Conservation (phyloP, 352 stramenopile genomes). For the Pythium aphanidermatum region DNA sequence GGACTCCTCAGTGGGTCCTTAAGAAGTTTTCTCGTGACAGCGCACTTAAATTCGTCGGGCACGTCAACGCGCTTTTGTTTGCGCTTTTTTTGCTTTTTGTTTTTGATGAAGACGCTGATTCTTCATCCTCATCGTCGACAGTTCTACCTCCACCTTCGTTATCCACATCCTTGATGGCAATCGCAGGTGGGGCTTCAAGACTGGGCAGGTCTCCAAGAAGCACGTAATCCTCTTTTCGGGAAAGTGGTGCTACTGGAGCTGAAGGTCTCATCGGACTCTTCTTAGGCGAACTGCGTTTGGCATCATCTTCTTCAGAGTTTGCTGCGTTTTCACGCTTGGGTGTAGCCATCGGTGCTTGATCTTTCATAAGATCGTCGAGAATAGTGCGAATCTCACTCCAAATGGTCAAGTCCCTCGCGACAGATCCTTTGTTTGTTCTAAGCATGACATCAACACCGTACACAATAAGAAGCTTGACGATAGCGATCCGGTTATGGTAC, state of each 20-base stretch:
- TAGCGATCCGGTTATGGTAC: conserved; percentile 66
- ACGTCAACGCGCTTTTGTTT: conserved; percentile 35
- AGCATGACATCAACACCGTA: conserved; percentile 67
- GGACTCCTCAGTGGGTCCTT: conserved; percentile 64
- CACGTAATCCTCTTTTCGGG: conserved; percentile 76
- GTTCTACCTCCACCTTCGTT: too few relatives aligned
- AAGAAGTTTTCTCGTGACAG: conserved; percentile 65
- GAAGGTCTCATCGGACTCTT: conserved; percentile 30
- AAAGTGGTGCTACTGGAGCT: conserved; percentile 22
- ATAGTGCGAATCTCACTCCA: conserved; percentile 73
- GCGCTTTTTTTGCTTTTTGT: conserved; percentile 31
- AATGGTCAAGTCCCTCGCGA: conserved; percentile 71
- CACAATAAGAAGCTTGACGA: conserved; percentile 73
- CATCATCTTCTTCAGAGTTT: conserved; percentile 1
- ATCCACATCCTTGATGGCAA: conserved; percentile 51
- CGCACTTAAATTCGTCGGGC: conserved; percentile 63
- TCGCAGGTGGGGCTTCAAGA: conserved; percentile 35
- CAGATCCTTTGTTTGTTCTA: conserved; percentile 58
- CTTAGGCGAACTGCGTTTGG: conserved; percentile 14
- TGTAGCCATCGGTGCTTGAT: conserved; percentile 21
- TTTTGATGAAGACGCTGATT: conserved; percentile 21
- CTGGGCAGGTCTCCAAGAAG: conserved; percentile 69
- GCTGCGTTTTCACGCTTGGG: conserved; percentile 22
- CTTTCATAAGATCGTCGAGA: conserved; percentile 60
- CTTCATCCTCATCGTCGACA: conserved; percentile 23